Conservation (phyloP, 768 basidiomycete species). For the Mycena galopus region DNA sequence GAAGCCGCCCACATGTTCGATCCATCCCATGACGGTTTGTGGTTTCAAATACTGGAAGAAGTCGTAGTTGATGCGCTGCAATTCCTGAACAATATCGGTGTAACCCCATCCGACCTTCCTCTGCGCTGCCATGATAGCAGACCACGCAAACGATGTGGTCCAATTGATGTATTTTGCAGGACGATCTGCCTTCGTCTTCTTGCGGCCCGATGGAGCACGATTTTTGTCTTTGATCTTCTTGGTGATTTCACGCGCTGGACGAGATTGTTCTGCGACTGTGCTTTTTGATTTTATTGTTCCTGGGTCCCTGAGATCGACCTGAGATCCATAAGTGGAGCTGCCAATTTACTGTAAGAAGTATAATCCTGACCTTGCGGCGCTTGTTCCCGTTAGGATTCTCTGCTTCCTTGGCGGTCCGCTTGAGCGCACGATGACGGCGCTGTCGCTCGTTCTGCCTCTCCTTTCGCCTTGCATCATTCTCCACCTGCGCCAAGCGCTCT, state of each 20-base stretch:
- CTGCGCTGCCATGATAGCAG: too few species aligned
- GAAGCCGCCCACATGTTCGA: conserved; percentile 13
- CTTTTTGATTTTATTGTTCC: not conserved
- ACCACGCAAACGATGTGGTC: too few species aligned
- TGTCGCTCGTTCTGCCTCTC: too few species aligned
- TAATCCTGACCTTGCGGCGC: not conserved
- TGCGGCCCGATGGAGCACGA: conserved; percentile 13
- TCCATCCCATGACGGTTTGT: conserved; percentile 17
- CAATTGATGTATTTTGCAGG: too few species aligned
- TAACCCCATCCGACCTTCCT: too few species aligned
- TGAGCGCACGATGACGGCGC: too few species aligned
- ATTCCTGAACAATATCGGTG: conserved; percentile 11
- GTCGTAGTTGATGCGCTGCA: conserved; percentile 12
- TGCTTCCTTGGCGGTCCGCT: not conserved
- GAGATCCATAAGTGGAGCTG: not conserved
- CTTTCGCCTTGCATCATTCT: not conserved
- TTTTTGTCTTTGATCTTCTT: not conserved
- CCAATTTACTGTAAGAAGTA: not conserved
- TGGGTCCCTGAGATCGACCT: not conserved
- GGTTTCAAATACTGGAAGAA: conserved; percentile 19
- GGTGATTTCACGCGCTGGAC: not conserved
- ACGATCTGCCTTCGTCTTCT: not conserved
- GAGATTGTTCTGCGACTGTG: not conserved
- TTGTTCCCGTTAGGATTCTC: not conserved
- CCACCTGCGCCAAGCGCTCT: not conserved